A percentile compares a stretch with the other conserved stretches of the same genome.
Conservation (phyloP, 2,329 filamentous ascomycete genomes). For the Helotiales sp. region DNA sequence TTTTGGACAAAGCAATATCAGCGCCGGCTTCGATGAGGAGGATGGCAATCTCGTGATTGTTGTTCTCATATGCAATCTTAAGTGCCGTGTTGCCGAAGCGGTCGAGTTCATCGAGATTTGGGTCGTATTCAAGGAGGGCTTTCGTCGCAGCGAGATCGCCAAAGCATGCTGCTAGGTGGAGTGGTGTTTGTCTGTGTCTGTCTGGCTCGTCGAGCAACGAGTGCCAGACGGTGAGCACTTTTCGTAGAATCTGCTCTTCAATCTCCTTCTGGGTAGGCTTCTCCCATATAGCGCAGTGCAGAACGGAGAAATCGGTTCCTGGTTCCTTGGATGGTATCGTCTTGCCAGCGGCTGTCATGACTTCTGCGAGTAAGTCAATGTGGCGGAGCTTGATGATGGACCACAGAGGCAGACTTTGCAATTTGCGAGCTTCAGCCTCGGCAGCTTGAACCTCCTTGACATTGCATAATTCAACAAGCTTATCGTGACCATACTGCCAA, state of each 20-base stretch:
- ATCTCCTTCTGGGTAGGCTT: background rate
- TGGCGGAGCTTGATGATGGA: slow-evolving; percentile 8
- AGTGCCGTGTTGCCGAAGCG: slow-evolving; percentile 14
- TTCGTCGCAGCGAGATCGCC: slow-evolving; percentile 8
- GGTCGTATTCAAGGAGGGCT: slow-evolving; percentile 12
- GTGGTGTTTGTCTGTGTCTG: slow-evolving; percentile 12
- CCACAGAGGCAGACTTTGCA: no score
- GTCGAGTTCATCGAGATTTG: slow-evolving; percentile 13
- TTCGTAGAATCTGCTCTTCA: slow-evolving; percentile 4
- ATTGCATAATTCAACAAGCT: no score
- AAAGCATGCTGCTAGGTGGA: slow-evolving; percentile 17
- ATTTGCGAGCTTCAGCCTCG: no score
- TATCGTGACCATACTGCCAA: slow-evolving; percentile 15
- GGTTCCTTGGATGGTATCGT: slow-evolving; percentile 12
- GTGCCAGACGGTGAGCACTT: background rate
- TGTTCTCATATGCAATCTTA: slow-evolving; percentile 6
- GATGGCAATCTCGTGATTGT: slow-evolving; percentile 2
- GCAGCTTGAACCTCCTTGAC: no score
- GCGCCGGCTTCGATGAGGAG: slow-evolving; percentile 17
- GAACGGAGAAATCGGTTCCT: slow-evolving; percentile 10
- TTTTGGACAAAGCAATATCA: background rate
- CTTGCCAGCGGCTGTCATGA: background rate
- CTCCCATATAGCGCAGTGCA: slow-evolving; percentile 11
- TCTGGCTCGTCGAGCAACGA: slow-evolving; percentile 8
- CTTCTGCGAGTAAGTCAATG: background rate